Evolutionary conservation across 495 filamentous ascomycete genomes (phyloP), one percentile per base, ranked within the genome.

Genomic region (Ramalina intermedia): DNA sequence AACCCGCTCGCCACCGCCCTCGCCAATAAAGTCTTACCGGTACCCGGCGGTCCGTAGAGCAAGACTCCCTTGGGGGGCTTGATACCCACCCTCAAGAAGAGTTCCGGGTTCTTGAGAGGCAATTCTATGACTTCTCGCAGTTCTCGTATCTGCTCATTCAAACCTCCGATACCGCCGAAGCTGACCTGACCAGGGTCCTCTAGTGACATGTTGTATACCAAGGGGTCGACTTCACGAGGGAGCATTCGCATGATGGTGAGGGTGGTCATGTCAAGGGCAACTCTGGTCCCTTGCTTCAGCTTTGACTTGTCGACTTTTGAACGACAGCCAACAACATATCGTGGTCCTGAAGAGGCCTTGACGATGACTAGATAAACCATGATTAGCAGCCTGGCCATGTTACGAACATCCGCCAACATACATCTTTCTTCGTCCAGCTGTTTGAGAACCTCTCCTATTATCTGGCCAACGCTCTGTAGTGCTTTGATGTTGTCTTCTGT

Each of bases 221-320:
- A 69, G 16, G 93, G 93, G 62, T 99, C 93, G 54, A 99, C 93
- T 71, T 99, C 93, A 56, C 93, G 85, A 37, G 93, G 93, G 37
- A 99, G 70, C 93, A 99, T 99, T 51, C 93, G 85, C 93, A 99
- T 99, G 66, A 99, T 99, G 24, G 93, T 99, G 53, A 99, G 81
- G 14, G 93, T 99, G 36, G 93, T 99, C 93, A 99, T 99, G 63
- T 99, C 93, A 47, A 99, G 84, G 39, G 93, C 91, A 51, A 99
- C 93, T 57, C 93, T 87, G 4, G 89, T 94, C 54, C 93, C 93
- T 68, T 99, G 93, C 73, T 96, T 96, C 57, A 99, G 72, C 71
- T 95, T 95, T 47, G 72, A 68, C 65, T 94, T 96, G 67, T 96
- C 91, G 56, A 99, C 91, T 67, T 96, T 96, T 35, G 88, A 95